Percentiles rank a stretch among this genome's conserved stretches.
Conservation (phyloP, 2,329 filamentous ascomycete species). For the Didymella pinodella region DNA sequence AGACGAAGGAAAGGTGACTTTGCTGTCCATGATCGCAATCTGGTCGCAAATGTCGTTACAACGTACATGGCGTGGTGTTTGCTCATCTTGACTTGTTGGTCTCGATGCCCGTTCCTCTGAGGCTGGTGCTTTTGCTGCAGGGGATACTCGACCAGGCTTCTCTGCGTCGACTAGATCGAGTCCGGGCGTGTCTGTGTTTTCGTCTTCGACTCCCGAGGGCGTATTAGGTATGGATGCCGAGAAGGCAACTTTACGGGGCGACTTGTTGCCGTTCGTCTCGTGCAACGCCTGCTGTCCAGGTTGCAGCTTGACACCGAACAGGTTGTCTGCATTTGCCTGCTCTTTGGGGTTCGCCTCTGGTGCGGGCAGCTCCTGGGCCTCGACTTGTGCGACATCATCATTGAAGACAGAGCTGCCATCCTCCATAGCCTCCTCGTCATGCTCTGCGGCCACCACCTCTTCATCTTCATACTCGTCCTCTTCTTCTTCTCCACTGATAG, state of each 20-base stretch:
- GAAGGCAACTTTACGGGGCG: constrained; percentile 53
- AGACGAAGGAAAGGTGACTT: constrained; percentile 39
- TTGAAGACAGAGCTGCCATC: constrained; percentile 42
- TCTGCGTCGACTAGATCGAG: constrained; percentile 36
- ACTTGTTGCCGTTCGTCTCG: constrained; percentile 50
- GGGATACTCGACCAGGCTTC: constrained; percentile 27
- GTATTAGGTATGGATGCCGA: constrained; percentile 47
- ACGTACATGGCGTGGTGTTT: constrained; percentile 50
- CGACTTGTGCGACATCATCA: constrained; percentile 39
- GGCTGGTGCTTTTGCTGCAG: constrained; percentile 27
- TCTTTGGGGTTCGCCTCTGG: constrained; percentile 33
- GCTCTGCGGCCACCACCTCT: constrained; percentile 25
- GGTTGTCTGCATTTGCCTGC: constrained; percentile 35
- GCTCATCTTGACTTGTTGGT: constrained; percentile 35
- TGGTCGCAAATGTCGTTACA: constrained; percentile 37
- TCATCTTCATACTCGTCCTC: constrained; percentile 31
- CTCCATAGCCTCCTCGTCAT: constrained; percentile 33
- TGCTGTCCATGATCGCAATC: constrained; percentile 37
- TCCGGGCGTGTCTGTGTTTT: constrained; percentile 45
- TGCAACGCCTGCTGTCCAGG: constrained; percentile 42
- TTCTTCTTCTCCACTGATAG: constrained; percentile 33
- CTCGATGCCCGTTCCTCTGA: constrained; percentile 34
- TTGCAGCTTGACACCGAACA: constrained; percentile 48
- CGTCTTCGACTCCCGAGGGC: constrained; percentile 40
- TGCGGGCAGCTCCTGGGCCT: constrained; percentile 33